Evolutionary conservation across 345 rosid genomes (phyloP).

Genomic region (Salix brachista): DNA sequence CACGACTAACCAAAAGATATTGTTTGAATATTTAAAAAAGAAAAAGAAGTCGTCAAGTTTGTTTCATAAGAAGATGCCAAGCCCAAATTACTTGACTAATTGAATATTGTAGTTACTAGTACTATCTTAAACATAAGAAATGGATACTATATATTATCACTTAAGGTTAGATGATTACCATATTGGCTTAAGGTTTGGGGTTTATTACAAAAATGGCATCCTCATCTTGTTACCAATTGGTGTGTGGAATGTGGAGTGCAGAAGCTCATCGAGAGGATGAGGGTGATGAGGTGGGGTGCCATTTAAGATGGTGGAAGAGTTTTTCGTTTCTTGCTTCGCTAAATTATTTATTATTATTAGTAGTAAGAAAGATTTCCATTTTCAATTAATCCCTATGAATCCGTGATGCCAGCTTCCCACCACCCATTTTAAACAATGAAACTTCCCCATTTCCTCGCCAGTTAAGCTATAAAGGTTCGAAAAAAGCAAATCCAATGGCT

Average conservation of each 20-base stretch:
- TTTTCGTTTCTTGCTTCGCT: too few relatives aligned
- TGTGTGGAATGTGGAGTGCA: not conserved
- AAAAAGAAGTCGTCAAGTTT: too few relatives aligned
- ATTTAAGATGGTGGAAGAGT: not conserved
- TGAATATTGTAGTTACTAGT: not conserved
- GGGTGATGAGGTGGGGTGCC: not conserved
- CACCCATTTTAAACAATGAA: not conserved
- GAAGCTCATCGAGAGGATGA: not conserved
- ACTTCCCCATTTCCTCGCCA: not conserved
- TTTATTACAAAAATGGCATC: not conserved
- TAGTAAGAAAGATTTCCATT: not conserved
- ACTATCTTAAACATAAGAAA: not conserved
- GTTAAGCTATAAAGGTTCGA: too few relatives aligned
- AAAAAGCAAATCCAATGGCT: too few relatives aligned
- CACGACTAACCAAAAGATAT: too few relatives aligned
- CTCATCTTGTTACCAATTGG: not conserved
- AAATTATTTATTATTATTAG: not conserved
- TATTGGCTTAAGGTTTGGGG: not conserved
- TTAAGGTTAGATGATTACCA: too few relatives aligned
- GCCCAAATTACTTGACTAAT: not conserved
- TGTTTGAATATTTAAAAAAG: too few relatives aligned
- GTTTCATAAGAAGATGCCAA: too few relatives aligned
- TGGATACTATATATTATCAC: too few relatives aligned
- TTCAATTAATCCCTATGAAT: conserved; percentile 7
- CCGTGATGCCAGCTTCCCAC: conserved; percentile 5